Evolutionary conservation across 2,329 filamentous ascomycete genomes (phyloP).

Genomic region (Ophiostoma novo-ulmi): DNA sequence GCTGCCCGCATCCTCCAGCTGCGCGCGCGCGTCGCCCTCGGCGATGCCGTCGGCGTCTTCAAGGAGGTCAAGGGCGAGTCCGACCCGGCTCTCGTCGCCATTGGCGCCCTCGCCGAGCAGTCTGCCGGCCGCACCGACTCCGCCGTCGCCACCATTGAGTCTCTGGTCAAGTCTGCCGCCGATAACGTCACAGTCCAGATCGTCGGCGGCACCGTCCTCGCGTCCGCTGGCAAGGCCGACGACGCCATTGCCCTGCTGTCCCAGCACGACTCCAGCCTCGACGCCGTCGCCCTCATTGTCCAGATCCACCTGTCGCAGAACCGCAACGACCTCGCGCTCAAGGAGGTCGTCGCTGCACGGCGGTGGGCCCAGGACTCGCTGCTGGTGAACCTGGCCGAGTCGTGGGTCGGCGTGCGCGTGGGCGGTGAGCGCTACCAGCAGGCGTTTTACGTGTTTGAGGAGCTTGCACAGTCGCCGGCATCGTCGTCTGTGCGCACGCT

Average conservation of each 20-base stretch:
- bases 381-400: slow-evolving; percentile 88
- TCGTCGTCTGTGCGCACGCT: slow-evolving; percentile 71
- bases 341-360: slow-evolving; percentile 80
- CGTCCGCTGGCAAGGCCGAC: slow-evolving; percentile 74
- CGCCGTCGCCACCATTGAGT: slow-evolving; percentile 60
- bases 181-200: slow-evolving; percentile 81
- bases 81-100: slow-evolving; percentile 69
- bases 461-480: slow-evolving; percentile 81
- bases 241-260: slow-evolving; percentile 74
- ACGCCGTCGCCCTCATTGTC: slow-evolving; percentile 78
- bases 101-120: slow-evolving; percentile 69
- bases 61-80: slow-evolving; percentile 58
- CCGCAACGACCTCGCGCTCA: slow-evolving; percentile 80
- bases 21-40: slow-evolving; percentile 77
- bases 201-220: slow-evolving; percentile 73
- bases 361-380: slow-evolving; percentile 94
- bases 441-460: slow-evolving; percentile 95
- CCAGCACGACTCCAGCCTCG: slow-evolving; percentile 77
- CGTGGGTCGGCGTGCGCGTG: slow-evolving; percentile 85
- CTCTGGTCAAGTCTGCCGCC: slow-evolving; percentile 58
- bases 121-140: slow-evolving; percentile 54
- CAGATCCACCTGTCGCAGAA: slow-evolving; percentile 93
- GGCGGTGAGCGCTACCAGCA: slow-evolving; percentile 95
- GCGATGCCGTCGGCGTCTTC: slow-evolving; percentile 68
- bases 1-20: slow-evolving; percentile 73